Base-by-base conservation (phyloP, 208 protist genomes). In the Trypanosoma caninum region DNA sequence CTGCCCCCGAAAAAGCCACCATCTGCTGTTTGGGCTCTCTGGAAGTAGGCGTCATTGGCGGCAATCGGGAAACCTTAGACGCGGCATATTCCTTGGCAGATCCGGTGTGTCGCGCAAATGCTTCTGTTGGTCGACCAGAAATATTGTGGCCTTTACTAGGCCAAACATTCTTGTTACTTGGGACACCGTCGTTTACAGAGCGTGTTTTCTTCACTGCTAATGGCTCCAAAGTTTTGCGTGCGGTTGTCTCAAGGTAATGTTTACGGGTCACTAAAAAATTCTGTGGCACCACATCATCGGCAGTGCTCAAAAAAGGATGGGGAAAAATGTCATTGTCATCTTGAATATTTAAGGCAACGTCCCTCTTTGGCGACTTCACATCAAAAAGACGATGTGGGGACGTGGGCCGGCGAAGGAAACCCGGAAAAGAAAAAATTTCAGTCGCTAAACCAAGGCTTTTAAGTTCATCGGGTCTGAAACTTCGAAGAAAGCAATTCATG, bases 321-420 rank as follows among this genome's bases (percentile, higher is more conserved):
- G 85, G 85, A 59, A 92, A 92, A 27, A 92, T 77, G 55, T 89
- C 78, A 2, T 56, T 41, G 20, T 63, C 46, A 25, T 87, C 72
- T 5, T 9, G 47, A 48, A 2, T 16, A 18, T 3, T 42, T 42
- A 10, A 33, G 2, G 27, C 42, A 37, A 9, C 11, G 23, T 37
- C 2, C 2, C 4, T 33, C 25, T 10, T 2, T 13, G 55, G 41
- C 2, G 31, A 38, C 1, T 30, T 46, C 11, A 6, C 7, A 11
- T 6, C 6, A 3, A 16, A 9, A 25, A 40, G 38, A 5, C 1
- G 2, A 2, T 30, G n/a, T 14, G 45, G 30, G n/a, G 30, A 5
- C 23, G 23, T 50, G 25, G 8, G 23, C 1, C 4, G 10, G 45
- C 45, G 14, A 11, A 30, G 14, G 35, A 37, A 9, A 10, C 37